These are phyloP conservation scores for Juglanconis oblonga DNA, from an alignment of 2,329 filamentous ascomycete species.

Conservation along the genomic window DNA sequence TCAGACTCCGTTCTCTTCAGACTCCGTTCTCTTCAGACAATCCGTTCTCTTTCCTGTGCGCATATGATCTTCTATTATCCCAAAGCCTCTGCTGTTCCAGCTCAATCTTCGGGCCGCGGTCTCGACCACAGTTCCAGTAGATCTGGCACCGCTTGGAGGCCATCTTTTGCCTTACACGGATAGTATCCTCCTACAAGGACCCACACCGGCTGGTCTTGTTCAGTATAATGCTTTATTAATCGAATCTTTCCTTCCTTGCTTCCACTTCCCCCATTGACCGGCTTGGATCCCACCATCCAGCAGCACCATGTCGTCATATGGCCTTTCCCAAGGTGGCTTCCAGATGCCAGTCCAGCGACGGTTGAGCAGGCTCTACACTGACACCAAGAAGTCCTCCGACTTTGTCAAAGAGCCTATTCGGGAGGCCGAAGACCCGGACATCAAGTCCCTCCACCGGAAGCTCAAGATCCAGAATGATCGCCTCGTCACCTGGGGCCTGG, in stretches of 20 bases:
- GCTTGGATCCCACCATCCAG: neutral
- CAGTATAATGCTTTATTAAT: neutral
- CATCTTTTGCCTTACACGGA: no score
- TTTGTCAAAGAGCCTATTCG: conserved; percentile 65
- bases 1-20: neutral
- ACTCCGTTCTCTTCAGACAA: neutral
- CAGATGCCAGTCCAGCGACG: conserved; percentile 59
- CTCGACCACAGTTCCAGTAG: no score
- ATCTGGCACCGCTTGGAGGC: no score
- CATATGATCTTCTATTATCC: neutral
- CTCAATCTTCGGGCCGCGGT: neutral
- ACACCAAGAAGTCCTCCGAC: conserved; percentile 75
- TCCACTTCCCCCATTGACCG: neutral
- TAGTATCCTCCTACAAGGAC: neutral
- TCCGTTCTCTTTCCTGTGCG: neutral
- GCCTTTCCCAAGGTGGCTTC: conserved; percentile 47
- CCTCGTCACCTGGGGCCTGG: conserved; percentile 74
- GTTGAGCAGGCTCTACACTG: conserved; percentile 72
- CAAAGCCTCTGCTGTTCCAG: neutral
- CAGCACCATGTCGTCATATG: conserved; percentile 45
- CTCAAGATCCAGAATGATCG: conserved; percentile 78
- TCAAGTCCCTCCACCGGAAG: conserved; percentile 70
- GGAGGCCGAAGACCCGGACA: conserved; percentile 64
- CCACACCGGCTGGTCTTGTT: neutral
- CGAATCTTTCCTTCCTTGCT: neutral